phyloP scores from a whole-genome alignment of 768 basidiomycete genomes.

The Coprinellus micaceus region DNA sequence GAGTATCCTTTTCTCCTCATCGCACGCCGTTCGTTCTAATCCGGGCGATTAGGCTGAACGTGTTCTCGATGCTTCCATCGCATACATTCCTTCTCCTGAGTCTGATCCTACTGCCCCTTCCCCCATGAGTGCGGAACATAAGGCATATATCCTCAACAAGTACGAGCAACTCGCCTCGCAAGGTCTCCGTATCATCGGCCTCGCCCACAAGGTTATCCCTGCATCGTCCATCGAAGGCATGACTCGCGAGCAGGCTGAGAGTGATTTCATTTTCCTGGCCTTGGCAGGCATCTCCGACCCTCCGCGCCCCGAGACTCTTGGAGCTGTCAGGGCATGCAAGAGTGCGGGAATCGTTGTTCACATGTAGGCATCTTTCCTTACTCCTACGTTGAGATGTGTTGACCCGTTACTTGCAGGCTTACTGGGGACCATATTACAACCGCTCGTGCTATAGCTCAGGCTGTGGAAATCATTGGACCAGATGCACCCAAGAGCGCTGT shows the following conservation, averaged over 20 bases:
- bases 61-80: constrained; percentile 43
- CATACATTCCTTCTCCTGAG: constrained; percentile 28
- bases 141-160: constrained; percentile 25
- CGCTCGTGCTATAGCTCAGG: constrained; percentile 47
- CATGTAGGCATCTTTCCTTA: constrained; percentile 23
- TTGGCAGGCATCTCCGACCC: constrained; percentile 57
- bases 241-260: constrained; percentile 43
- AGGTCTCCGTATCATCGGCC: constrained; percentile 38
- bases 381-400: too few species aligned
- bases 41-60: constrained; percentile 33
- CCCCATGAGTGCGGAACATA: constrained; percentile 26
- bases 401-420: constrained; percentile 34
- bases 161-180: constrained; percentile 37
- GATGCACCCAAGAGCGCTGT: constrained; percentile 37
- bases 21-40: too few species aligned
- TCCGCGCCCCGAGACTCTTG: constrained; percentile 51
- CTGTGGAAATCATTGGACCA: constrained; percentile 43
- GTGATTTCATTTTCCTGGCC: constrained; percentile 45
- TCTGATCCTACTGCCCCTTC: constrained; percentile 17
- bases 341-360: constrained; percentile 49
- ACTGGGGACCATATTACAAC: constrained; percentile 54
- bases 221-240: constrained; percentile 21
- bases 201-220: constrained; percentile 26
- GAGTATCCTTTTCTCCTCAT: constrained; percentile 8
- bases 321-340: constrained; percentile 48